phyloP scores from a whole-genome alignment of 345 rosid species.

The Eucalyptus camaldulensis region DNA sequence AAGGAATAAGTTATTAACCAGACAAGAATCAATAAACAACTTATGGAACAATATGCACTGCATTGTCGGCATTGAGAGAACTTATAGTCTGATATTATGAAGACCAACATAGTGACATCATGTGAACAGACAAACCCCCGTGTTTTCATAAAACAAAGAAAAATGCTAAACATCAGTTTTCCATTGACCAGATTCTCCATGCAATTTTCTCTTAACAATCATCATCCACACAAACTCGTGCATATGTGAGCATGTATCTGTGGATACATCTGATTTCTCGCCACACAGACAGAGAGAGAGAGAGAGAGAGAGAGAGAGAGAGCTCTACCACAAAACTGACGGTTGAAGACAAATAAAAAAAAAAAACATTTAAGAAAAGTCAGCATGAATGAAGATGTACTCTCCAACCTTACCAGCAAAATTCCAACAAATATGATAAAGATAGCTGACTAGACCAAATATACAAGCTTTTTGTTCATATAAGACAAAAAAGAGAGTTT shows the following conservation, averaged over 20 bases:
- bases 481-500: not conserved
- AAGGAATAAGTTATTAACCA: not conserved
- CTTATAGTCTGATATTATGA: not conserved
- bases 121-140: not conserved
- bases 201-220: not conserved
- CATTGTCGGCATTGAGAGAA: not conserved
- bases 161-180: not conserved
- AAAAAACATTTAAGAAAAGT: not conserved
- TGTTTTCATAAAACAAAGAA: not conserved
- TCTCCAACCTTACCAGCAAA: not conserved
- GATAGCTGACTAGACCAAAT: not conserved
- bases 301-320: not conserved
- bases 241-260: not conserved
- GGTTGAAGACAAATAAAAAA: not conserved
- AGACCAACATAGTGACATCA: not conserved
- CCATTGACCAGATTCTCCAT: not conserved
- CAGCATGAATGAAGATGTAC: not conserved
- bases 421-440: not conserved
- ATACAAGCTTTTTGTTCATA: not conserved
- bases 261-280: not conserved
- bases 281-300: not conserved
- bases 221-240: not conserved
- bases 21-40: not conserved
- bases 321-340: not conserved
- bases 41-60: not conserved